Conservation (phyloP, 495 filamentous ascomycete genomes). For the Annulohypoxylon bovei region DNA sequence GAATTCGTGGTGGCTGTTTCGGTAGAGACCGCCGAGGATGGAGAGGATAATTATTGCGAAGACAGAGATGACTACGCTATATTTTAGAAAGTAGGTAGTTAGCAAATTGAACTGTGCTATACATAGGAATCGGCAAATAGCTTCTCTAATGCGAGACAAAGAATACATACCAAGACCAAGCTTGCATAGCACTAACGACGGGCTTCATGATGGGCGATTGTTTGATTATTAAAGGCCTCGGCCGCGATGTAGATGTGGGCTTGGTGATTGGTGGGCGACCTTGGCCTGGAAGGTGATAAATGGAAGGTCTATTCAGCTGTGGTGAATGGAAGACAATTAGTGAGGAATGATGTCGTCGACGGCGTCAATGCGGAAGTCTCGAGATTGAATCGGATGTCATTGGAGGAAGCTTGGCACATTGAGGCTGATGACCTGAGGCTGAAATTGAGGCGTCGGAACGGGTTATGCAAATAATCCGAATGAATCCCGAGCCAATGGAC, state of each 20-base stretch:
- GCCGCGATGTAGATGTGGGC: background rate
- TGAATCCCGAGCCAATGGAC: conserved; percentile 5
- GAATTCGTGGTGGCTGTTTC: conserved; percentile 79
- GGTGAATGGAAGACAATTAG: background rate
- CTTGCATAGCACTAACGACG: conserved; percentile 86
- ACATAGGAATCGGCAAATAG: conserved; percentile 1
- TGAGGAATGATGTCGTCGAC: conserved; percentile 18
- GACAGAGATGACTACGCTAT: conserved; percentile 84
- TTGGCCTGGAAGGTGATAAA: background rate
- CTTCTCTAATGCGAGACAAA: too few species aligned
- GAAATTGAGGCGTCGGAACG: conserved; percentile 19
- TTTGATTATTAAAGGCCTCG: background rate
- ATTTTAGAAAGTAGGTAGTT: conserved; percentile 7
- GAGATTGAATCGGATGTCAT: conserved; percentile 16
- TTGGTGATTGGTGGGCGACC: background rate
- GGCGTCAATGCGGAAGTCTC: conserved; percentile 18
- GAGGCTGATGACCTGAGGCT: conserved; percentile 26
- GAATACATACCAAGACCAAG: conserved; percentile 83
- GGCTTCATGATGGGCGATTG: conserved; percentile 80
- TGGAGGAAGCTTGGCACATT: conserved; percentile 7
- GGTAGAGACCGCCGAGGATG: conserved; percentile 81
- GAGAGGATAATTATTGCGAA: conserved; percentile 91
- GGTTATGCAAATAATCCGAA: conserved; percentile 1
- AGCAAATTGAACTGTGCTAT: background rate
- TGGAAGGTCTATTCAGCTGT: background rate